Percentiles rank a stretch among this genome's conserved stretches.
These are phyloP conservation scores for Amaranthus hypochondriacus DNA, from an alignment of 148 eudicot species.

Conservation along the genomic window DNA sequence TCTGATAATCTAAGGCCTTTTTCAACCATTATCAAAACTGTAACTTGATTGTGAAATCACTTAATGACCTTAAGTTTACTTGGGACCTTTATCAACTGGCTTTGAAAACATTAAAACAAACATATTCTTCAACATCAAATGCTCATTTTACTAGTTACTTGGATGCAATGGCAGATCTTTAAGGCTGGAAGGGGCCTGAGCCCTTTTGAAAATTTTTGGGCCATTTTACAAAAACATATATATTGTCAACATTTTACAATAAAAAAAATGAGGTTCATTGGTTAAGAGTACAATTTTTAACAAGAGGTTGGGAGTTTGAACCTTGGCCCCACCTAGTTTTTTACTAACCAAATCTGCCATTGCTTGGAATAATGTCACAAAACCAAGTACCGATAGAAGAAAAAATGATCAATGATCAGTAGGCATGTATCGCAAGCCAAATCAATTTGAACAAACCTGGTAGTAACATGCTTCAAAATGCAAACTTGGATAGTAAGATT, in stretches of 20 bases:
- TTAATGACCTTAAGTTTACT: neutral
- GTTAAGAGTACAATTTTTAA: no score
- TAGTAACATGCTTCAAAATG: conserved; percentile 99
- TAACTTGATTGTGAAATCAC: neutral
- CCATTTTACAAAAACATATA: no score
- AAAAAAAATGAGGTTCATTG: no score
- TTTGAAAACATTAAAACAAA: neutral
- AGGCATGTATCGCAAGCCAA: conserved; percentile 6
- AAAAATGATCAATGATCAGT: neutral
- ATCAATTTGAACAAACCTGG: conserved; percentile 50
- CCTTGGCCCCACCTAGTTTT: no score
- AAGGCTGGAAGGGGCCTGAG: no score
- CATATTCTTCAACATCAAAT: neutral
- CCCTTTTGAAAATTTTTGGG: no score
- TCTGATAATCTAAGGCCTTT: neutral
- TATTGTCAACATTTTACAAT: no score
- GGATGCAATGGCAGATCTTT: no score
- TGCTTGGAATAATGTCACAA: no score
- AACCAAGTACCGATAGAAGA: neutral
- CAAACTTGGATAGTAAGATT: conserved; percentile 74
- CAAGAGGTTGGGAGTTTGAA: no score
- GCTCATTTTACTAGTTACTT: neutral
- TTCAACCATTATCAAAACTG: neutral
- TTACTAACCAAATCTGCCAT: no score
- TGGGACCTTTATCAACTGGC: neutral